phyloP scores from a whole-genome alignment of 768 basidiomycete genomes.

The Macrolepiota albuminosa region DNA sequence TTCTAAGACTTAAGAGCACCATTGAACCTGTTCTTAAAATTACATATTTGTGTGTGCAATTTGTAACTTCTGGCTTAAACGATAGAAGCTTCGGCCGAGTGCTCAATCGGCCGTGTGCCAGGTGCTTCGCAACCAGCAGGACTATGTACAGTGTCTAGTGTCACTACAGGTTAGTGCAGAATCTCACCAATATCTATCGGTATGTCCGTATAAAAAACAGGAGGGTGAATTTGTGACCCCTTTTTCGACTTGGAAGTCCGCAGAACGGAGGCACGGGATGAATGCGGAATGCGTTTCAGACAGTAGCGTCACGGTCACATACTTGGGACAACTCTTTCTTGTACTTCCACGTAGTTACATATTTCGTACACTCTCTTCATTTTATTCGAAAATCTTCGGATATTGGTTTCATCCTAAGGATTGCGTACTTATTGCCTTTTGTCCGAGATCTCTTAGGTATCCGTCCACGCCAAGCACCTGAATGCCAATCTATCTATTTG shows the following conservation, averaged over 20 bases:
- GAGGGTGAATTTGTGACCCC: not conserved
- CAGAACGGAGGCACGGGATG: too few relatives aligned
- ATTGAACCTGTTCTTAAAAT: not conserved
- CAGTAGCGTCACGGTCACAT: too few relatives aligned
- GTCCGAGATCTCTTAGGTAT: not conserved
- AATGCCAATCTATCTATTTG: not conserved
- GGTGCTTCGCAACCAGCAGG: not conserved
- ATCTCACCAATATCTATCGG: not conserved
- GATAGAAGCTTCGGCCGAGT: conserved; percentile 8
- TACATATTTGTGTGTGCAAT: not conserved
- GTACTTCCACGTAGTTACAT: too few relatives aligned
- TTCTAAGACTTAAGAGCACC: not conserved
- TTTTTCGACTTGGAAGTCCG: not conserved
- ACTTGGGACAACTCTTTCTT: too few relatives aligned
- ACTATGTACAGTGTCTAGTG: not conserved
- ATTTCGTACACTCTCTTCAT: not conserved
- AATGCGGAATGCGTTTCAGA: too few relatives aligned
- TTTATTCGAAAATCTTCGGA: not conserved
- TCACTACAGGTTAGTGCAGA: not conserved
- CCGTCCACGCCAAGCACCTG: not conserved
- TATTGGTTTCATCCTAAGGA: not conserved
- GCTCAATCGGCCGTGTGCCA: conserved; percentile 6
- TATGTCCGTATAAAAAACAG: not conserved
- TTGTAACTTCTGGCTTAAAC: not conserved
- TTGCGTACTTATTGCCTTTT: not conserved